Evolutionary conservation across 176 grass and related monocot genomes (phyloP).

Genomic region (Rhynchospora breviuscula): DNA sequence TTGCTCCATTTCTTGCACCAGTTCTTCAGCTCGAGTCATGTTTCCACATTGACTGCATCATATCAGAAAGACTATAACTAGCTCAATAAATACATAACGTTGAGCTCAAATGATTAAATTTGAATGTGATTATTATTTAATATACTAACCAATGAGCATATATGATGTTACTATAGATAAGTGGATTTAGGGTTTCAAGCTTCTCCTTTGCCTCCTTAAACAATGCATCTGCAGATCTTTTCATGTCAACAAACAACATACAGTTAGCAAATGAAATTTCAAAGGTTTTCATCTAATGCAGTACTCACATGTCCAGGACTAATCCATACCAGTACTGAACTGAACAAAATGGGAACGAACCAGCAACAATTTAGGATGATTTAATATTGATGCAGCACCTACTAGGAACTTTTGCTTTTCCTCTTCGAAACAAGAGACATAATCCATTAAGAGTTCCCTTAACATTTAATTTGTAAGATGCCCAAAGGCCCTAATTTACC

Average conservation of each 20-base stretch:
- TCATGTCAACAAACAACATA: constrained; percentile 33
- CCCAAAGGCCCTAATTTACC: not conserved
- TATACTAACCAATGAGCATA: constrained; percentile 93
- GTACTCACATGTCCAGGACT: not conserved
- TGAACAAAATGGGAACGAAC: constrained; percentile 2
- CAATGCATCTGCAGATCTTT: constrained; percentile 84
- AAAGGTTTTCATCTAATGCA: not conserved
- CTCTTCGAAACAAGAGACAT: not conserved
- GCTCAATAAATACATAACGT: constrained; percentile 21
- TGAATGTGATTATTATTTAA: not conserved
- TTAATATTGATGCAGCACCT: not conserved
- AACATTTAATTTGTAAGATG: not conserved
- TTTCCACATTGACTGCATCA: constrained; percentile 77
- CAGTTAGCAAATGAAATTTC: constrained; percentile 32
- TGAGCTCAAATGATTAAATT: not conserved
- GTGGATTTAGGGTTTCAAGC: constrained; percentile 46
- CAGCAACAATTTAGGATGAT: not conserved
- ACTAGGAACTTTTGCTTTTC: not conserved
- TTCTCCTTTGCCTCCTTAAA: constrained; percentile 84
- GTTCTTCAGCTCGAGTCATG: constrained; percentile 71
- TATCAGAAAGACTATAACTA: constrained; percentile 6
- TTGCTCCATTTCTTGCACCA: constrained; percentile 92
- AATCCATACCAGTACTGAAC: not conserved
- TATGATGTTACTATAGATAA: constrained; percentile 98
- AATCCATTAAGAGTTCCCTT: not conserved